Evolutionary conservation across 331 rosid species (phyloP), one percentile per base, ranked within the genome.

Genomic region (Prunus yedoensis): DNA sequence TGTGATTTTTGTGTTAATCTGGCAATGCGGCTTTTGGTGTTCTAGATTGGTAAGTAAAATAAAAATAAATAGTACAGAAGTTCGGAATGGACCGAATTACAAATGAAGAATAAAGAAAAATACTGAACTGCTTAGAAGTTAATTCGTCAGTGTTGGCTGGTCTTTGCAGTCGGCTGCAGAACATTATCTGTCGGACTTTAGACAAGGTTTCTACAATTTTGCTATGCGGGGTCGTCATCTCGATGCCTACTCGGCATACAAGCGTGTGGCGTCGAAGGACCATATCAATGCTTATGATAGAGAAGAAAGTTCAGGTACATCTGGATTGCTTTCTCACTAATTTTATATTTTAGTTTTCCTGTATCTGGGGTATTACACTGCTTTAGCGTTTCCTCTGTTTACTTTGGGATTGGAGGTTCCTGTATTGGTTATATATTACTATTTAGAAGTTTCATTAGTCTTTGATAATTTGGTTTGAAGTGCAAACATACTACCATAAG

Each of bases 151-250:
- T 38, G 17, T 63, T 76, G 43, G 27, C 5, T 15, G 66, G 67
- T 57, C 79, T 80, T 76, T 76, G 90, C 76, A 87, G 82, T 32
- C 58, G 32, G 79, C 35, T 38, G 77, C 7, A 68, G 66, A 59
- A n/a, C 45, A 53, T 62, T 54, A 66, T 61, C 23, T 75, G 78
- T 77, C 61, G 14, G 78, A 46, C 7, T 73, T 82, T 45, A 78
- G 79, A 76, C 60, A 83, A 66, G 87, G 80, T 50, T 74, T 85
- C 27, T 30, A 54, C 57, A 64, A 75, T 54, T 87, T 74, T 71
- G 81, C 86, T 45, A 90, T 92, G 97, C 81, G 25, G 25, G 25
- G 25, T 23, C 1, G 25, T 23, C 25, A 23, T 23, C 25, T 23
- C 25, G 25, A 23, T 23, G 25, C 25, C 25, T 23, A 23, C 25